These are phyloP conservation scores for Xylariaceae sp. DNA, from an alignment of 2,329 filamentous ascomycete genomes.

Conservation along the genomic window DNA sequence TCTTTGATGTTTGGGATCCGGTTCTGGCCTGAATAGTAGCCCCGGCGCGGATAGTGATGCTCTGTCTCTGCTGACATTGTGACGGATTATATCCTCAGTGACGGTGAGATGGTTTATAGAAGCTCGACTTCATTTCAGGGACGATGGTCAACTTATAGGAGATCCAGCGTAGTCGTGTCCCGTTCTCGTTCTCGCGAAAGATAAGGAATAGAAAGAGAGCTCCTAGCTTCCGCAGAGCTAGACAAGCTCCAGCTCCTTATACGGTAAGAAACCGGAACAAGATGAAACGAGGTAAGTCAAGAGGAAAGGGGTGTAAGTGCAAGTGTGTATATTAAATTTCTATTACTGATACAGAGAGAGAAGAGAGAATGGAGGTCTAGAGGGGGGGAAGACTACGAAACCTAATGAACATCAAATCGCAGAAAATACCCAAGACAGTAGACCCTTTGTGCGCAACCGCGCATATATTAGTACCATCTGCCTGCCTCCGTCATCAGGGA, in stretches of 20 bases:
- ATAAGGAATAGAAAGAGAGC: neutral
- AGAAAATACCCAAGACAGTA: neutral
- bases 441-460: neutral
- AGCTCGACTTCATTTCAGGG: neutral
- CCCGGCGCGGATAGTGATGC: slow-evolving; percentile 24
- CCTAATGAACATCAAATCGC: no score
- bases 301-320: no score
- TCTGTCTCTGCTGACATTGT: slow-evolving; percentile 29
- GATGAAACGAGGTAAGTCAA: no score
- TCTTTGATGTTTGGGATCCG: slow-evolving; percentile 83
- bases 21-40: slow-evolving; percentile 75
- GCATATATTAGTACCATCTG: neutral
- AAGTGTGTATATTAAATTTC: no score
- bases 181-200: neutral
- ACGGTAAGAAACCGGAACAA: no score
- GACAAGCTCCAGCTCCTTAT: no score
- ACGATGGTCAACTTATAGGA: neutral
- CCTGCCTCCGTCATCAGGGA: neutral
- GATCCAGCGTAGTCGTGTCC: neutral
- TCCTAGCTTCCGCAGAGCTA: no score
- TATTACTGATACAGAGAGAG: no score
- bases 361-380: no score
- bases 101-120: neutral
- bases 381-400: no score
- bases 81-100: neutral